phyloP scores from a whole-genome alignment of 2,329 filamentous ascomycete genomes.

The Diaporthe citriasiana region DNA sequence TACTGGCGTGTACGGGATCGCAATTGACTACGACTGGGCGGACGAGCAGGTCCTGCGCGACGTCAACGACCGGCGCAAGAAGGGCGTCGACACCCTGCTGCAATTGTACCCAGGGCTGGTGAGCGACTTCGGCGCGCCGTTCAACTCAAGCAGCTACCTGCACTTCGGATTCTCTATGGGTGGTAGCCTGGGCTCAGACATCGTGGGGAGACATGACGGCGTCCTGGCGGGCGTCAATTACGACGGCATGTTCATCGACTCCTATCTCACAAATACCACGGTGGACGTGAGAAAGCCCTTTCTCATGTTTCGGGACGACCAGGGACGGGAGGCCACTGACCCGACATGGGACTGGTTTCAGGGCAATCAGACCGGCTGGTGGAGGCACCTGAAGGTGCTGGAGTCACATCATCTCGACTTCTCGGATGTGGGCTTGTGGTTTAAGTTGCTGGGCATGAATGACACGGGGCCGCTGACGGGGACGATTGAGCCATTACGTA shows the following conservation, averaged over 20 bases:
- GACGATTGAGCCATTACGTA: neutral
- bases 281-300: neutral
- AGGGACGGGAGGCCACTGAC: neutral
- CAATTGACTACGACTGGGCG: neutral
- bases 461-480: neutral
- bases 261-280: neutral
- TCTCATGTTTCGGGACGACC: conserved; percentile 1
- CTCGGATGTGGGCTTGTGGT: conserved; percentile 14
- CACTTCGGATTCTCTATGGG: conserved; percentile 7
- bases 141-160: conserved; percentile 3
- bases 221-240: neutral
- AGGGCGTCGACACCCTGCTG: neutral
- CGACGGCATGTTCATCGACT: conserved; percentile 9
- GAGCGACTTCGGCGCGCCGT: neutral
- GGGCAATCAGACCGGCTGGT: neutral
- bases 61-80: conserved; percentile 1
- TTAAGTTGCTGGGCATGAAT: neutral
- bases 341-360: neutral
- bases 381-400: neutral
- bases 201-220: neutral
- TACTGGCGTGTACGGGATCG: neutral
- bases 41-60: neutral
- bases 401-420: neutral
- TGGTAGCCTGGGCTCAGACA: neutral
- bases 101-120: neutral